These are phyloP conservation scores for Lignosus rhinocerotis DNA, from an alignment of 1,284 basidiomycete species.

Conservation along the genomic window DNA sequence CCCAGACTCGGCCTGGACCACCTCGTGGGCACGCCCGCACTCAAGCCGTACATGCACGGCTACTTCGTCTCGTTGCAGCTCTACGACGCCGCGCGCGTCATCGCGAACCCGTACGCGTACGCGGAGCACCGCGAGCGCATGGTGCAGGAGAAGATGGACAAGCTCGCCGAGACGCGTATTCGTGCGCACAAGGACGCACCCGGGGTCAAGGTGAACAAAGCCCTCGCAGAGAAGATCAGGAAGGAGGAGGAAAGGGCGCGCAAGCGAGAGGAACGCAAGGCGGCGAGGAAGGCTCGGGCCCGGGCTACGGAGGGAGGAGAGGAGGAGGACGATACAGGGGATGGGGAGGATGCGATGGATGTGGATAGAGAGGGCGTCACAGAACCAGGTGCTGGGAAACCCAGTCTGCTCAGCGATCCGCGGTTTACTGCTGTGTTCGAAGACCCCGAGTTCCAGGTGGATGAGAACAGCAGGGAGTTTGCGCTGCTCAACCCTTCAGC, in stretches of 20 bases:
- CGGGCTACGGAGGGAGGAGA: constrained; percentile 25
- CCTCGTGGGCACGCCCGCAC: constrained; percentile 89
- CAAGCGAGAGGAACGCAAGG: constrained; percentile 63
- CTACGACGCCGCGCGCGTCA: constrained; percentile 94
- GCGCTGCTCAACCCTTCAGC: constrained; percentile 89
- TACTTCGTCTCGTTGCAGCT: constrained; percentile 96
- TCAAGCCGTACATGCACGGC: constrained; percentile 99
- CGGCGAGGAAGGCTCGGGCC: constrained; percentile 43
- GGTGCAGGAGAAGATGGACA: constrained; percentile 88
- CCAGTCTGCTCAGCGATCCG: constrained; percentile 78
- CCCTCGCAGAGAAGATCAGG: constrained; percentile 84
- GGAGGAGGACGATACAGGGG: constrained; percentile 29
- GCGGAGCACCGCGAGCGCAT: constrained; percentile 90
- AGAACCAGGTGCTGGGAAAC: constrained; percentile 31
- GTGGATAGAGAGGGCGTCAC: constrained; percentile 39
- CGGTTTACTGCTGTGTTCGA: constrained; percentile 93
- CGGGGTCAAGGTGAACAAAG: constrained; percentile 88
- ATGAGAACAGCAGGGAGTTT: constrained; percentile 86
- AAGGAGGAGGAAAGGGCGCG: constrained; percentile 72
- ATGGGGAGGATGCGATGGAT: constrained; percentile 42
- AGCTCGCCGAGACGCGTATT: constrained; percentile 92
- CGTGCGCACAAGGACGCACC: constrained; percentile 65
- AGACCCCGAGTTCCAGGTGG: constrained; percentile 93
- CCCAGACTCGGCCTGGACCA: constrained; percentile 87
- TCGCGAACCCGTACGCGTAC: constrained; percentile 96